Evolutionary conservation across 768 basidiomycete genomes (phyloP), one percentile per base, ranked within the genome.

Genomic region (Mycena metata): DNA sequence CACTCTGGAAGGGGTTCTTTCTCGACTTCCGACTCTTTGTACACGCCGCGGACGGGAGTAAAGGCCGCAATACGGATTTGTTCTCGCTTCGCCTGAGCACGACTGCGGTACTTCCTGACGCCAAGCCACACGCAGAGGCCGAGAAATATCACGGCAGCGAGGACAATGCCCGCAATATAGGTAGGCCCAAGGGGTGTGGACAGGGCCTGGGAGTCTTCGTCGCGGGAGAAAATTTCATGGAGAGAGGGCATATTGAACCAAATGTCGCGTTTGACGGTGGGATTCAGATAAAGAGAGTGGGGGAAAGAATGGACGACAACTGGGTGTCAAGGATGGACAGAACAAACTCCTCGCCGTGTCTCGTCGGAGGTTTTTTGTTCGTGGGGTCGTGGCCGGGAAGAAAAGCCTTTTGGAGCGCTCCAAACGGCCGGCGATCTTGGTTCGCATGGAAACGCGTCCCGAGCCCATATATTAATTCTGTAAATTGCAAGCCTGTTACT

Each of bases 101-200:
- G 84, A 69, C 83, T 83, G 50, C 87, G 82, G 61, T 79, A 79
- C 47, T 74, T 69, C n/a, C 79, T 80, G 42, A 88, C 71, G 41
- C 70, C 74, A 6, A 89, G 70, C 86, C 86, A 90, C 30, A 80
- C 13, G 49, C 64, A 72, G 45, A 88, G 66, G 45, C 74, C 79
- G 33, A 85, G 57, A 24, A 82, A 62, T 46, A 86, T 76, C 33
- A 81, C 77, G 21, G 79, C 84, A 30, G 82, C 86, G 8, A 89
- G 73, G 23, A 82, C 78, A 72, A 91, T 83, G 8, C 87, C 90
- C 60, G 78, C 85, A 54, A 90, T 84, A 71, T 84, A 81, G 23
- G 82, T 75, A 7, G 83, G 77, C 50, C 66, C 70, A 30, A 73
- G n/a, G 23, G 49, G 16, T 5, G 56, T 16, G 26, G 49, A 21